Conservation (phyloP, 139 green algal species). For the Picochlorum costavermella region DNA sequence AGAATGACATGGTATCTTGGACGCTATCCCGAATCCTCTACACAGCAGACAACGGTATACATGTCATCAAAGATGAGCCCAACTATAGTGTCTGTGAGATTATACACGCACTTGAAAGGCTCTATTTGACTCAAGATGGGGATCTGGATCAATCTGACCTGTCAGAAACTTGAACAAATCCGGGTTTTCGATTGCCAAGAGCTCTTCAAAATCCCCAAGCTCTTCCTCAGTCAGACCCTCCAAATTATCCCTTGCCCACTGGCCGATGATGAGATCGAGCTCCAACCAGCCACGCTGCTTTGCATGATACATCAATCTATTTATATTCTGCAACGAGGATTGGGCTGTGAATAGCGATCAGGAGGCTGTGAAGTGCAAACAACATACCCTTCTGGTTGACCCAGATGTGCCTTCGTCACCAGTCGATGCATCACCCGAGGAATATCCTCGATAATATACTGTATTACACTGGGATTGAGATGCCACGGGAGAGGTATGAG, state of each 20-base stretch:
- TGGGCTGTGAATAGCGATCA: too few relatives aligned
- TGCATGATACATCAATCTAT: conserved; percentile 65
- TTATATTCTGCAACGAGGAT: conserved; percentile 28
- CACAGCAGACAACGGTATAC: not conserved
- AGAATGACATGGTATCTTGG: conserved; percentile 28
- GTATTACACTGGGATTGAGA: too few relatives aligned
- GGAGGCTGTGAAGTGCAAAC: too few relatives aligned
- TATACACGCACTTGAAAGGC: conserved; percentile 24
- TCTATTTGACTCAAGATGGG: conserved; percentile 41
- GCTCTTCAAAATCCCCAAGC: conserved; percentile 34
- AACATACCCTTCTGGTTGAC: too few relatives aligned
- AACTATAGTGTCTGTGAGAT: not conserved
- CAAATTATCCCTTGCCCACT: conserved; percentile 67
- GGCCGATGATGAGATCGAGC: conserved; percentile 66
- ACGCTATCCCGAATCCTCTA: conserved; percentile 30
- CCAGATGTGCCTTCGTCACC: too few relatives aligned
- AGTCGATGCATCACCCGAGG: too few relatives aligned
- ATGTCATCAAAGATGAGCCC: too few relatives aligned
- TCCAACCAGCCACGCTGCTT: conserved; percentile 79
- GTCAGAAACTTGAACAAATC: conserved; percentile 82
- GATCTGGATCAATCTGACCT: conserved; percentile 38
- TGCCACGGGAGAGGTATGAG: too few relatives aligned
- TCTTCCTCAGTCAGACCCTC: conserved; percentile 29
- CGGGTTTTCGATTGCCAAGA: conserved; percentile 74
- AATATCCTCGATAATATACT: too few relatives aligned